Percentiles rank a stretch among this genome's conserved stretches.
phyloP scores from a whole-genome alignment of 441 rosid genomes.

The Macaranga tanarius region DNA sequence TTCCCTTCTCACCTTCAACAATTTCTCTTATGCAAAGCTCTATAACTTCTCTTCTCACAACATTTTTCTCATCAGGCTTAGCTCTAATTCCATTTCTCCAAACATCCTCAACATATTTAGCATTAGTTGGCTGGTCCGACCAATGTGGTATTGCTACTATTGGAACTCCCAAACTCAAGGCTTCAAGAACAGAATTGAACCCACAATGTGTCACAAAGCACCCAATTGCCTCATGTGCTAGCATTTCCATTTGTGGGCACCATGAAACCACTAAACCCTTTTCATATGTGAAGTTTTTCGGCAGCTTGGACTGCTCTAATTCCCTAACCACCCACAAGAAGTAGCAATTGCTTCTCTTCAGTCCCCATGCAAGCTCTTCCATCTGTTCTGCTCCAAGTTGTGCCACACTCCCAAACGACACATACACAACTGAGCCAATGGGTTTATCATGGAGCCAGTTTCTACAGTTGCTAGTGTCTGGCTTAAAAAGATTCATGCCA shows the following conservation, averaged over 20 bases:
- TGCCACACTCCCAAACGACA: slow-evolving; percentile 54
- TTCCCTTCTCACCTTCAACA: slow-evolving; percentile 19
- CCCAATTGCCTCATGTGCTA: slow-evolving; percentile 25
- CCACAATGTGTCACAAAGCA: slow-evolving; percentile 35
- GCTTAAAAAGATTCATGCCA: slow-evolving; percentile 41
- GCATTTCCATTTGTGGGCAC: slow-evolving; percentile 29
- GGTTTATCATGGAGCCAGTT: slow-evolving; percentile 47
- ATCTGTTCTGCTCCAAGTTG: slow-evolving; percentile 36
- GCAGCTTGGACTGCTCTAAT: slow-evolving; percentile 47
- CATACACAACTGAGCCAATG: slow-evolving; percentile 46
- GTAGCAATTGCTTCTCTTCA: slow-evolving; percentile 29
- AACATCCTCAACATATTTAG: slow-evolving; percentile 26
- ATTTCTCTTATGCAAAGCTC: slow-evolving; percentile 8
- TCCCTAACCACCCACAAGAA: slow-evolving; percentile 62
- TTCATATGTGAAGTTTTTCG: slow-evolving; percentile 25
- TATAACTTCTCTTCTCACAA: slow-evolving; percentile 13
- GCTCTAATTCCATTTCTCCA: slow-evolving; percentile 23
- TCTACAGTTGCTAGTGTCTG: slow-evolving; percentile 26
- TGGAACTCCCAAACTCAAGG: slow-evolving; percentile 33
- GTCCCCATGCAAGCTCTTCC: slow-evolving; percentile 45
- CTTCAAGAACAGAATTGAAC: slow-evolving; percentile 29
- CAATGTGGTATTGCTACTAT: slow-evolving; percentile 25
- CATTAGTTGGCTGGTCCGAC: slow-evolving; percentile 24
- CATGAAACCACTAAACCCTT: slow-evolving; percentile 26
- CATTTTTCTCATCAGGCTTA: slow-evolving; percentile 6